Evolutionary conservation across 345 rosid genomes (phyloP).

Genomic region (Boechera stricta): DNA sequence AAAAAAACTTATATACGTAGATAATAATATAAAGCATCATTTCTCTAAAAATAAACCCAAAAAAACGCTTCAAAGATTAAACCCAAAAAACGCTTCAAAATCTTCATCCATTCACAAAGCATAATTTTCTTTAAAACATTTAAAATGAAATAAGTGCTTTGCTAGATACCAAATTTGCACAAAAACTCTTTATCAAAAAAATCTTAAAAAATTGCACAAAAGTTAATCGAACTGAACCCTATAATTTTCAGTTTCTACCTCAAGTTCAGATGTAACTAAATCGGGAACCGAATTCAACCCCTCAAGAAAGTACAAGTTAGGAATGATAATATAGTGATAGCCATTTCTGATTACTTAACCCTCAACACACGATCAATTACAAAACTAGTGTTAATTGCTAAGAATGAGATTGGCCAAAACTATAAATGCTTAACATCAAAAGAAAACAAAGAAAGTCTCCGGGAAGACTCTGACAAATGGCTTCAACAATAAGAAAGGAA

Average conservation of each 20-base stretch:
- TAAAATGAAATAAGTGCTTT: not conserved
- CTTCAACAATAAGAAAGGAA: conserved; percentile 1
- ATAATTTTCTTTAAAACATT: not conserved
- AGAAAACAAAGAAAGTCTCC: conserved; percentile 37
- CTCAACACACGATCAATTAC: not conserved
- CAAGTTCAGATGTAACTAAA: not conserved
- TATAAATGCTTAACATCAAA: conserved; percentile 14
- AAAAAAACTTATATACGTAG: too few species aligned
- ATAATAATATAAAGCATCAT: too few species aligned
- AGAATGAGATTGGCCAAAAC: conserved; percentile 16
- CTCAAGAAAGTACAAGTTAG: too few species aligned
- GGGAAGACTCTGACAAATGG: conserved; percentile 15
- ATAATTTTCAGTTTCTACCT: not conserved
- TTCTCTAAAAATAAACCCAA: too few species aligned
- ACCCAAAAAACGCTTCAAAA: not conserved
- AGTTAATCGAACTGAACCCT: not conserved
- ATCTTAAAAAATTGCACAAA: not conserved
- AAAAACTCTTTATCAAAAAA: too few species aligned
- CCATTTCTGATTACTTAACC: conserved; percentile 1
- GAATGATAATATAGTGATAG: not conserved
- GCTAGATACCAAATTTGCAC: not conserved
- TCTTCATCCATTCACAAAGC: not conserved
- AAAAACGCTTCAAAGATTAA: too few species aligned
- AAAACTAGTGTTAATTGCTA: conserved; percentile 1
- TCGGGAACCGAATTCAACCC: not conserved